phyloP scores from a whole-genome alignment of 345 rosid genomes.

The Arabidopsis suecica region DNA sequence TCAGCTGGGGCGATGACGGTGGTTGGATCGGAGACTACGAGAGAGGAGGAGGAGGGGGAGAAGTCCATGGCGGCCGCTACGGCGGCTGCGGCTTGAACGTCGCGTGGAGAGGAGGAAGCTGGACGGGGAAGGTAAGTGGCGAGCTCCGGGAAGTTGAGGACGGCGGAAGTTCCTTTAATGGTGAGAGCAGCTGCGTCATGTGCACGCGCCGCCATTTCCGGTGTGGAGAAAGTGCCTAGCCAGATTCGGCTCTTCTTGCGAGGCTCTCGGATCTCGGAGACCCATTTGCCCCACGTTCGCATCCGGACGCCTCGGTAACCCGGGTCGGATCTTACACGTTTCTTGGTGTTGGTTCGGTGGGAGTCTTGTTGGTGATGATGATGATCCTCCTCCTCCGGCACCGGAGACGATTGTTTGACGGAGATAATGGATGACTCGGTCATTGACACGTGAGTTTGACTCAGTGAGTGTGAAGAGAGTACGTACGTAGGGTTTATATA shows the following conservation, averaged over 20 bases:
- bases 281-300: conserved; percentile 99
- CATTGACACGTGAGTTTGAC: conserved; percentile 41
- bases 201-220: conserved; percentile 98
- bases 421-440: conserved; percentile 35
- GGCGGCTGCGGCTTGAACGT: conserved; percentile 90
- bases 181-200: conserved; percentile 95
- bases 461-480: conserved; percentile 32
- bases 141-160: conserved; percentile 86
- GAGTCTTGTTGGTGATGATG: conserved; percentile 15
- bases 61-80: conserved; percentile 83
- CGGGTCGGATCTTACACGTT: conserved; percentile 51
- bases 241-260: conserved; percentile 94
- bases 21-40: conserved; percentile 12
- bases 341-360: conserved; percentile 38
- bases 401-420: conserved; percentile 35
- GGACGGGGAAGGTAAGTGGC: conserved; percentile 79
- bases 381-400: conserved; percentile 7
- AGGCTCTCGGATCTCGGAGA: conserved; percentile 97
- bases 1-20: conserved; percentile 16
- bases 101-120: conserved; percentile 71
- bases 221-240: conserved; percentile 90
- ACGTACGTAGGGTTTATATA: conserved; percentile 41
- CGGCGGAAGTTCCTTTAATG: conserved; percentile 84
- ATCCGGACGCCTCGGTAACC: conserved; percentile 85
- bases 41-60: conserved; percentile 27